Evolutionary conservation across 257 asterid genomes (phyloP), one percentile per base, ranked within the genome.

Genomic region (Salvia rosmarinus): DNA sequence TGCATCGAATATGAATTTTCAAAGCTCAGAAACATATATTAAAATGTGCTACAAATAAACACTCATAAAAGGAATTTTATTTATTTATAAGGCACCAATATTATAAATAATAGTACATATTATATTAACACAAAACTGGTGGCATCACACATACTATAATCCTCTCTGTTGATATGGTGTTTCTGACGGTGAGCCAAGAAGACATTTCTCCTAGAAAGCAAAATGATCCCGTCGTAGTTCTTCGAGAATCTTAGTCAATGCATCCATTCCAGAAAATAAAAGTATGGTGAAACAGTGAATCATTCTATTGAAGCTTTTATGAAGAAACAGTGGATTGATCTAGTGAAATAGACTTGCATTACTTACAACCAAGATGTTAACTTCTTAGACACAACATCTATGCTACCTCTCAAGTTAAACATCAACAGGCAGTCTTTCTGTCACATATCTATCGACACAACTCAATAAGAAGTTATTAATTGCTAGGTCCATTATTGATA

Each of bases 401-500:
- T 47, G 70, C 16, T 68, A n/a, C 30, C 66, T 75, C 34, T 68
- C 49, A 50, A 50, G 52, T 57, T 37, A 9, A 14, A 46, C 17
- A 28, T 25, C 14, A 40, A 67, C 68, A 21, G 42, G 13, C 49
- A 62, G 68, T 40, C 65, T 39, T 43, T 30, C 28, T 35, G 37
- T 34, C 70, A 74, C 40, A 72, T 14, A 64, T 47, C 67, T 67
- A 59, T 54, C 47, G 60, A 43, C 61, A 9, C 46, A 39, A 54
- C 37, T 58, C 57, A 57, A 21, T 4, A 16, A 54, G 30, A 30
- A 44, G 11, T 28, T 70, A 50, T 44, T 50, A 70, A 51, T 39
- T 47, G 56, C 40, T 67, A 47, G 50, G 68, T 21, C 10, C n/a
- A 70, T 70, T 55, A 76, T 51, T 56, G 62, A 74, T 62, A 32